These are phyloP conservation scores for Periconia digitata DNA, from an alignment of 2,329 filamentous ascomycete genomes.

Conservation along the genomic window DNA sequence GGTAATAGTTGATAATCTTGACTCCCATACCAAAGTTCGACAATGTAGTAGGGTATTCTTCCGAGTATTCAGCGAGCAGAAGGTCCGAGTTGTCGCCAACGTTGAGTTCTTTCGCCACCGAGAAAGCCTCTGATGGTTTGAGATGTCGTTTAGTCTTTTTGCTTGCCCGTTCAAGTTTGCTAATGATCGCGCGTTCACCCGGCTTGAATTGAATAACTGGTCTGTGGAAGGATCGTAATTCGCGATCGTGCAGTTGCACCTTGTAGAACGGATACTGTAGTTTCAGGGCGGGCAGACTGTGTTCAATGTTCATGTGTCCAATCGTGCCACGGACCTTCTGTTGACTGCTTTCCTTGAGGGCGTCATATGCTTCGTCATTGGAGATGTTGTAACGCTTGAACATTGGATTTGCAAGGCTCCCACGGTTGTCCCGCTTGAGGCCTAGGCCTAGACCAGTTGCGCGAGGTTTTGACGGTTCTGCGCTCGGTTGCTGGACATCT, in stretches of 20 bases:
- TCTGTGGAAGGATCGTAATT: conserved; percentile 82
- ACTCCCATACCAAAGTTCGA: conserved; percentile 98
- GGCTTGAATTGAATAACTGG: conserved; percentile 74
- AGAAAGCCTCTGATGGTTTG: conserved; percentile 75
- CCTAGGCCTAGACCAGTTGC: conserved; percentile 48
- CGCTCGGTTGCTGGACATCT: conserved; percentile 70
- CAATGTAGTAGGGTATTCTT: conserved; percentile 86
- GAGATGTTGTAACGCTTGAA: conserved; percentile 89
- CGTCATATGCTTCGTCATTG: conserved; percentile 93
- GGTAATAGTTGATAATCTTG: conserved; percentile 95
- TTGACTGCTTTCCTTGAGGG: conserved; percentile 94
- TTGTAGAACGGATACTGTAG: conserved; percentile 96
- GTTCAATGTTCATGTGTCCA: conserved; percentile 88
- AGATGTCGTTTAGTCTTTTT: conserved; percentile 79
- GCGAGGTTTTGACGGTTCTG: conserved; percentile 60
- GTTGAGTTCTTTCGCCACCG: conserved; percentile 77
- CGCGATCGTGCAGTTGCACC: conserved; percentile 71
- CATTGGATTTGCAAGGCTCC: conserved; percentile 71
- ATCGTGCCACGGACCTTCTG: conserved; percentile 93
- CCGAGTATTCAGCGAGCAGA: conserved; percentile 91
- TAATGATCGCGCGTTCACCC: conserved; percentile 71
- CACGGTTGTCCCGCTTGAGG: conserved; percentile 67
- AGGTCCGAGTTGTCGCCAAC: conserved; percentile 86
- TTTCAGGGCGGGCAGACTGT: conserved; percentile 87
- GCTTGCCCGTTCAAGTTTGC: conserved; percentile 70